phyloP scores from a whole-genome alignment of 2,329 filamentous ascomycete genomes.

The Fusarium odoratissimum region DNA sequence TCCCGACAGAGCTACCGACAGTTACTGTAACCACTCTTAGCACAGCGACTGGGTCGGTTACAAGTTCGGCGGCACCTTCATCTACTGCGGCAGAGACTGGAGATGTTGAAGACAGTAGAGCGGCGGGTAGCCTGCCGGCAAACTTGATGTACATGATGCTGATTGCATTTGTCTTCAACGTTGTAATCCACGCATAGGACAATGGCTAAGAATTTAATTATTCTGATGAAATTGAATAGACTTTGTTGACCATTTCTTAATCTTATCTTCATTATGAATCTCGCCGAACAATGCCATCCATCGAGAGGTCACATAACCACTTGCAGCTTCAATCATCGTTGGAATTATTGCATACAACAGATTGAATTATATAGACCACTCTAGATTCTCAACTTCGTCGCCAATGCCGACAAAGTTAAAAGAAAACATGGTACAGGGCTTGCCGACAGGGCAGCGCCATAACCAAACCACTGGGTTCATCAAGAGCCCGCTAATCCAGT shows the following conservation, averaged over 20 bases:
- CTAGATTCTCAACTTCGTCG: neutral
- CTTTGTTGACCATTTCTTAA: accelerated
- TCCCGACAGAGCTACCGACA: neutral
- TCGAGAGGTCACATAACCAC: no score
- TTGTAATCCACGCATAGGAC: neutral
- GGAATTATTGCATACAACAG: accelerated
- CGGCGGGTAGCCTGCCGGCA: neutral
- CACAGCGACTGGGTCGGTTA: neutral
- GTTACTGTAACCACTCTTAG: neutral
- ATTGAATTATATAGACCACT: neutral
- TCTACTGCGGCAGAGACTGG: neutral
- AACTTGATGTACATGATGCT: neutral
- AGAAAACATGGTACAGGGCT: no score
- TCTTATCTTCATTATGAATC: accelerated
- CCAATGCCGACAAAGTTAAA: neutral
- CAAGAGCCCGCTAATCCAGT: neutral
- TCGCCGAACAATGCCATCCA: neutral
- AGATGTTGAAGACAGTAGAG: neutral
- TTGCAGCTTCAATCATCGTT: neutral
- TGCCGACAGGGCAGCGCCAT: neutral
- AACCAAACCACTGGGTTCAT: neutral
- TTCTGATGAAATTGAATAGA: neutral
- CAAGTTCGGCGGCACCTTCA: neutral
- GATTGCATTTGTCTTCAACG: no score
- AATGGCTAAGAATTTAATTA: accelerated